phyloP scores from a whole-genome alignment of 768 basidiomycete species.

The Cystobasidium tubakii region DNA sequence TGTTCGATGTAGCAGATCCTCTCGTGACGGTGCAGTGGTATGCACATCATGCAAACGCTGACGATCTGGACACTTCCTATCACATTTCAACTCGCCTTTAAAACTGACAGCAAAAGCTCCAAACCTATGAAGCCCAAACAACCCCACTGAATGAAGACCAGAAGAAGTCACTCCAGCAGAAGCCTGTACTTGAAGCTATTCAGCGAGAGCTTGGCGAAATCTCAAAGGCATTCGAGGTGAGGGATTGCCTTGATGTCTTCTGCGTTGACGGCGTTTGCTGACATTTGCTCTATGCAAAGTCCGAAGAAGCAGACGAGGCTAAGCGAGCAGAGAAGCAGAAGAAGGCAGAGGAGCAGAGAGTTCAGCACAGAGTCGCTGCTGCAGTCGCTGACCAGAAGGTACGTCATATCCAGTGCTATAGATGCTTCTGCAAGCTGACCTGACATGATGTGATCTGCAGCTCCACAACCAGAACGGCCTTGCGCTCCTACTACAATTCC shows the following conservation, averaged over 20 bases:
- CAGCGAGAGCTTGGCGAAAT: slow-evolving; percentile 45
- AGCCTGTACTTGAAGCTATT: slow-evolving; percentile 42
- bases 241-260: neutral
- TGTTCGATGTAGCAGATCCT: neutral
- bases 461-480: slow-evolving; percentile 38
- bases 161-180: slow-evolving; percentile 42
- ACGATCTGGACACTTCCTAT: neutral
- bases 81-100: neutral
- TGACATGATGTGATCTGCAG: slow-evolving; percentile 14
- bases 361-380: slow-evolving; percentile 38
- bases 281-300: slow-evolving; percentile 19
- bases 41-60: no score
- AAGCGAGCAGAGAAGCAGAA: slow-evolving; percentile 34
- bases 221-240: slow-evolving; percentile 44
- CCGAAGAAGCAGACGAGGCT: slow-evolving; percentile 43
- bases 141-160: slow-evolving; percentile 46
- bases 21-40: no score
- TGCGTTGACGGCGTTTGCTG: neutral
- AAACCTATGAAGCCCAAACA: slow-evolving; percentile 41
- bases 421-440: no score
- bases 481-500: slow-evolving; percentile 45
- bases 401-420: neutral
- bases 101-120: slow-evolving; percentile 43
- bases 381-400: slow-evolving; percentile 43
- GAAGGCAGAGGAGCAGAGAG: slow-evolving; percentile 39